phyloP scores from a whole-genome alignment of 495 filamentous ascomycete species.

The Copromyces sp. region DNA sequence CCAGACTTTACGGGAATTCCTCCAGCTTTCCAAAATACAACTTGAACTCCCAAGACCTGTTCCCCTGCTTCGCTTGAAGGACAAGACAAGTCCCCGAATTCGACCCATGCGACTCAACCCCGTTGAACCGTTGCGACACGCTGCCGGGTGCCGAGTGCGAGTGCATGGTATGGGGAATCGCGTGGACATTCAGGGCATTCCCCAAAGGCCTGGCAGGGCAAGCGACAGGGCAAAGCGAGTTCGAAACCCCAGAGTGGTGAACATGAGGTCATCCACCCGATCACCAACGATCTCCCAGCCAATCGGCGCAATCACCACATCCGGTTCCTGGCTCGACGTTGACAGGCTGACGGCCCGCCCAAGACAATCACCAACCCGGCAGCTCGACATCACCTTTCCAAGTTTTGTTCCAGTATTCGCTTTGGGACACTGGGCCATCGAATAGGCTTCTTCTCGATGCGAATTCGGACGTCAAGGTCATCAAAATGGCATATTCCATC shows the following conservation, averaged over 20 bases:
- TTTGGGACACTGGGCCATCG: neutral
- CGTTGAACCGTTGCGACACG: neutral
- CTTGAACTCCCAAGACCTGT: neutral
- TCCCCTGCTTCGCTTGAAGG: neutral
- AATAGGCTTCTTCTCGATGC: neutral
- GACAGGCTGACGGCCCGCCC: neutral
- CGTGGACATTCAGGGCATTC: neutral
- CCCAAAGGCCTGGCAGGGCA: neutral
- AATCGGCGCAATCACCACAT: neutral
- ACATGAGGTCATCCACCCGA: neutral
- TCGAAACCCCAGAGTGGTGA: neutral
- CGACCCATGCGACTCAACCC: neutral
- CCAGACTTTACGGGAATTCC: neutral
- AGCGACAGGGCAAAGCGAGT: neutral
- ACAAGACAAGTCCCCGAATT: neutral
- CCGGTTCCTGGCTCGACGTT: neutral
- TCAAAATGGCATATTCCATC: neutral
- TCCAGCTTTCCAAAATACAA: neutral
- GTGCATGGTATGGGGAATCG: neutral
- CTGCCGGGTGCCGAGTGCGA: neutral
- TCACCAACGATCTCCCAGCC: neutral
- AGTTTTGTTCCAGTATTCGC: neutral
- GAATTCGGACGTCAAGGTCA: neutral
- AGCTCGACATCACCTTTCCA: neutral
- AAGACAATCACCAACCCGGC: neutral